phyloP scores from a whole-genome alignment of 2,329 filamentous ascomycete genomes.

The Monosporascus sp. region DNA sequence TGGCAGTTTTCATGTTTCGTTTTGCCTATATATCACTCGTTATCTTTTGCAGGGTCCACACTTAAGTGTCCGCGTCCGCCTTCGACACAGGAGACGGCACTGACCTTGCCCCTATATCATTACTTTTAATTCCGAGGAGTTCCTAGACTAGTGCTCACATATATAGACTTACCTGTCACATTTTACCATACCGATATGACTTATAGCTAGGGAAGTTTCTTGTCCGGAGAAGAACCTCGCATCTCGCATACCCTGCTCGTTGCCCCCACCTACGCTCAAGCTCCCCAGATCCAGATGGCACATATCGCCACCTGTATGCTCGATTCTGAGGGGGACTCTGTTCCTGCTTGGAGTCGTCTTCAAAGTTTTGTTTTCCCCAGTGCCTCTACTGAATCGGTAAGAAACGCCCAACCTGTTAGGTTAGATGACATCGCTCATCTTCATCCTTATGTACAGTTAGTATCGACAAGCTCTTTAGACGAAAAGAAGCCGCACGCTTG shows the following conservation, averaged over 20 bases:
- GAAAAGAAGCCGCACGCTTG: slow-evolving; percentile 48
- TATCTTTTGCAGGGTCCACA: background rate
- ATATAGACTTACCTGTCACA: background rate
- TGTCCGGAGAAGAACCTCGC: slow-evolving; percentile 8
- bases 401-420: slow-evolving; percentile 11
- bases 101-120: background rate
- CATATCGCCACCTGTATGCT: slow-evolving; percentile 59
- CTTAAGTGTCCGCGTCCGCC: background rate
- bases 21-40: background rate
- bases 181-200: background rate
- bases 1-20: background rate
- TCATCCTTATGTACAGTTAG: slow-evolving; percentile 21
- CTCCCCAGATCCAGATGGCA: slow-evolving; percentile 44
- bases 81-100: background rate
- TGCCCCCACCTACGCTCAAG: slow-evolving; percentile 5
- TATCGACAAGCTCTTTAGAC: slow-evolving; percentile 27
- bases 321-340: slow-evolving; percentile 37
- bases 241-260: background rate
- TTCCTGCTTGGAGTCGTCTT: slow-evolving; percentile 43
- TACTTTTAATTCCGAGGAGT: background rate
- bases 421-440: slow-evolving; percentile 19
- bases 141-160: background rate
- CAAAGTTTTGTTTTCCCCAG: slow-evolving; percentile 26
- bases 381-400: slow-evolving; percentile 41
- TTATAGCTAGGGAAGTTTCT: slow-evolving; percentile 14